Conservation (phyloP, 2,329 filamentous ascomycete species). For the Pyricularia grisea region DNA sequence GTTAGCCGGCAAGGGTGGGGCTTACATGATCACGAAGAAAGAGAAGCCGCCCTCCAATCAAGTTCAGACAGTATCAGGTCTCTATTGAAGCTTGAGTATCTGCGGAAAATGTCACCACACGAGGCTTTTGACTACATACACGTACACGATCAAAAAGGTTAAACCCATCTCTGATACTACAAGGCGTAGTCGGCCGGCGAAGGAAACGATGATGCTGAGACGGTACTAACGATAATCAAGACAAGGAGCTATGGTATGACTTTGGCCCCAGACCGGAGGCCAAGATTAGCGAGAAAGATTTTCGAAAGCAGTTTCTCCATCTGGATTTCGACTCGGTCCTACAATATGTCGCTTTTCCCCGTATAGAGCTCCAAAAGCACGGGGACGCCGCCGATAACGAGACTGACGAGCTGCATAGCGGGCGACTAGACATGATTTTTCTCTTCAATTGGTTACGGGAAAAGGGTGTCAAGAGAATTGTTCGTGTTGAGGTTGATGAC, state of each 20-base stretch:
- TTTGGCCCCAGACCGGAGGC: background rate
- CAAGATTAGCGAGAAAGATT: background rate
- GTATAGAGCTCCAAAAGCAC: background rate
- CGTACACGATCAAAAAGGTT: background rate
- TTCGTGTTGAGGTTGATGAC: background rate
- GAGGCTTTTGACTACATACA: background rate
- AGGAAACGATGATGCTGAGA: background rate
- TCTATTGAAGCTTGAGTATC: background rate
- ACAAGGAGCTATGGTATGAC: background rate
- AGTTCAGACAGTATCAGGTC: background rate
- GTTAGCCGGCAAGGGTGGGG: background rate
- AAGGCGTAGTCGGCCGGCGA: background rate
- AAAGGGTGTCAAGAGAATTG: background rate
- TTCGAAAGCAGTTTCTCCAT: background rate
- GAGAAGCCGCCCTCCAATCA: background rate
- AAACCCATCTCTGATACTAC: background rate
- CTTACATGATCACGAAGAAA: background rate
- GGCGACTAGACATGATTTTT: background rate
- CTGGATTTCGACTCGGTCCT: background rate
- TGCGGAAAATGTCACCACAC: background rate
- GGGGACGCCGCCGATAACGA: background rate
- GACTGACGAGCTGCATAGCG: background rate
- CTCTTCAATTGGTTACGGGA: background rate
- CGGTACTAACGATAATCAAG: background rate
- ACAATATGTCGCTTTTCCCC: background rate